phyloP scores from a whole-genome alignment of 495 filamentous ascomycete genomes.

The Hypoxylon lenormandii region DNA sequence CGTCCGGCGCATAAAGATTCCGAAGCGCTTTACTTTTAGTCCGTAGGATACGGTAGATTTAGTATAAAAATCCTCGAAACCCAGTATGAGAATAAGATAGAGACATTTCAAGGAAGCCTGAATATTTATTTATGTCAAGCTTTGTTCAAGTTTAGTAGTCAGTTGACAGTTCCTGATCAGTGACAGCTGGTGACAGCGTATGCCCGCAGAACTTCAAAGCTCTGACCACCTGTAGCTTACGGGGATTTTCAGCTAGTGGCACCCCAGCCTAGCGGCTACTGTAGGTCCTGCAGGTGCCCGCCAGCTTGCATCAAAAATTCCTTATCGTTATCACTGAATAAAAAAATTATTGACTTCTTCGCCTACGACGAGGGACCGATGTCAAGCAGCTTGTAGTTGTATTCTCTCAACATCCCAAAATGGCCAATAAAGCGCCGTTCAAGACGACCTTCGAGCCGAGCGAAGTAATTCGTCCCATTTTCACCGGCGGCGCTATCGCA shows the following conservation, averaged over 20 bases:
- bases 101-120: background rate
- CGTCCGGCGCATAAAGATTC: constrained; percentile 3
- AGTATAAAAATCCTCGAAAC: background rate
- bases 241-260: background rate
- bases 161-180: background rate
- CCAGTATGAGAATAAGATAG: background rate
- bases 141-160: background rate
- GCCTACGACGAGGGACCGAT: background rate
- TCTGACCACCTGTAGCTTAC: background rate
- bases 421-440: constrained; percentile 64
- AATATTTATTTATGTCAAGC: no score
- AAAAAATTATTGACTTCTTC: constrained; percentile 48
- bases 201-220: background rate
- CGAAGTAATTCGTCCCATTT: constrained; percentile 88
- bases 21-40: background rate
- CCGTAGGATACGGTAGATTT: background rate
- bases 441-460: constrained; percentile 88
- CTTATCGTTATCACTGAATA: constrained; percentile 47
- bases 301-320: constrained; percentile 9
- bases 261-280: constrained; percentile 7
- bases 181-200: no score
- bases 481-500: constrained; percentile 88
- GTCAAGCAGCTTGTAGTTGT: constrained; percentile 15
- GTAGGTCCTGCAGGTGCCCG: constrained; percentile 1
- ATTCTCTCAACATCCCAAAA: constrained; percentile 34